Base-by-base conservation (phyloP, 306 rosid genomes). In the Castanea sativa region DNA sequence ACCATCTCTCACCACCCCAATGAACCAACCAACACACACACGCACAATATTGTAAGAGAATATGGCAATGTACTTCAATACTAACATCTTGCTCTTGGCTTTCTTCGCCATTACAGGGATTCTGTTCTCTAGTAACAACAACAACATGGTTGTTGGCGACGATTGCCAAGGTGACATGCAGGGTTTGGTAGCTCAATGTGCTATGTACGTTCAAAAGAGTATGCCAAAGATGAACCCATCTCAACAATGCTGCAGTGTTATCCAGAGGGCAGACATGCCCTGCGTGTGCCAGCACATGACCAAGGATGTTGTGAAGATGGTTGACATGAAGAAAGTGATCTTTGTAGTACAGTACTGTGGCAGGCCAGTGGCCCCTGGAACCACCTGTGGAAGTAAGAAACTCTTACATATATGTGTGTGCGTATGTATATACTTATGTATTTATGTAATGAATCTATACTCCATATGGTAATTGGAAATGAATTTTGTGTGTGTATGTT, bases 361-460 rank as follows among this genome's bases (percentile, higher is more conserved):
- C 38, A 58, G 5, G 49, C 64, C 76, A 45, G 30, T 77, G 32
- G 43, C 56, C 23, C 45, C 16, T 27, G 82, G 85, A 30, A 73
- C n/a, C 8, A 59, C 80, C 18, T 77, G 85, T 84, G 82, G 82
- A 73, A 79, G 86, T 78, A 83, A 73, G 79, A 52, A 7, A 13
- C 51, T 72, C 19, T 16, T 73, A 19, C 23, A 38, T 0, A 29
- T 33, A 4, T 32, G 4, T 29, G 1, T 25, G 27, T 25, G 2
- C 1, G 27, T 25, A 25, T 25, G 27, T 25, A 25, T 25, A 1
- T 25, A 25, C 27, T 25, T 25, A 25, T 25, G 27, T 25, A 25
- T 25, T 25, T 25, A 25, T 25, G 27, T 25, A 25, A 25, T 25
- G 27, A 25, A 25, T 25, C 27, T 25, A 25, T 25, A 49, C 10